Evolutionary conservation across 805 yeast species (phyloP).

Genomic region (Clavispora carvajalis): DNA sequence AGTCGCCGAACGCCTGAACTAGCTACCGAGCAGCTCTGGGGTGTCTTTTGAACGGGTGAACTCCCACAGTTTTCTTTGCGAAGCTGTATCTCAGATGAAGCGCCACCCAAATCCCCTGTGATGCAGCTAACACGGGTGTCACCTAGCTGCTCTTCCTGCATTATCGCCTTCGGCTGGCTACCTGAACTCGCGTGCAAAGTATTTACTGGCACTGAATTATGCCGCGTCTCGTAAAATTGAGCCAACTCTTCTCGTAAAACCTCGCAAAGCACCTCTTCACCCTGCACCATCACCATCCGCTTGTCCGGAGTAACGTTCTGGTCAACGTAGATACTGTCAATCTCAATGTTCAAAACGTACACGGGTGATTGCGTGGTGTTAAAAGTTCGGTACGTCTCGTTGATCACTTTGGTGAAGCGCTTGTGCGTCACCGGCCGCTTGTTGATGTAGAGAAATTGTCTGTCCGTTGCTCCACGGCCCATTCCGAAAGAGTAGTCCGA

Average conservation of each 20-base stretch:
- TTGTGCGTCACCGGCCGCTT: conserved; percentile 65
- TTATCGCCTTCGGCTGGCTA: neutral
- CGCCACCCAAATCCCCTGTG: neutral
- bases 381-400: conserved; percentile 67
- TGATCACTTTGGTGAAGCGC: conserved; percentile 51
- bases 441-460: conserved; percentile 74
- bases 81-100: neutral
- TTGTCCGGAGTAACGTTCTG: conserved; percentile 93
- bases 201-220: conserved; percentile 33
- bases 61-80: neutral
- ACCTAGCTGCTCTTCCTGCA: conserved; percentile 5
- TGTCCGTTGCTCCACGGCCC: conserved; percentile 58
- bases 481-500: conserved; percentile 78
- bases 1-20: no score
- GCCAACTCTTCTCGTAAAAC: conserved; percentile 46
- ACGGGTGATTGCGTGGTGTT: conserved; percentile 74
- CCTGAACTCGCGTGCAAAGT: conserved; percentile 18
- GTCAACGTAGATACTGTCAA: conserved; percentile 57
- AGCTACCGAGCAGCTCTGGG: no score
- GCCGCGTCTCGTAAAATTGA: conserved; percentile 39
- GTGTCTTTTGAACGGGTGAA: no score
- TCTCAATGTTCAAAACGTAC: conserved; percentile 52
- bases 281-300: conserved; percentile 60
- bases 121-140: neutral
- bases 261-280: conserved; percentile 58